Evolutionary conservation across 345 rosid species (phyloP), one percentile per base, ranked within the genome.

Genomic region (Diplotaxis tenuifolia): DNA sequence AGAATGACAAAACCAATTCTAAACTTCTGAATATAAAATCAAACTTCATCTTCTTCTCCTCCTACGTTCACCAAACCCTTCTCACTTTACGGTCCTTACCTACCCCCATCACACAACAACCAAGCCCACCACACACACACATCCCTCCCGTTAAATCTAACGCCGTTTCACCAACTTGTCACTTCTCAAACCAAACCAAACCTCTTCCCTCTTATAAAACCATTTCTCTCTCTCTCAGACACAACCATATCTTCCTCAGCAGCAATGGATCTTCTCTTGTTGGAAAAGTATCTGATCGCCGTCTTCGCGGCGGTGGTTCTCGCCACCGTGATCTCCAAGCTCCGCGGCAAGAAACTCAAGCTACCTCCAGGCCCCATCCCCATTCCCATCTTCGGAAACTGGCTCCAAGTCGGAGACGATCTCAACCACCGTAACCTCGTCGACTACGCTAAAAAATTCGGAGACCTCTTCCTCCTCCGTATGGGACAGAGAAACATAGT

Each of bases 401-500:
- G n/a, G n/a, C n/a, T n/a, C n/a, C n/a, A n/a, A n/a, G n/a, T n/a
- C n/a, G n/a, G n/a, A n/a, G n/a, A n/a, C n/a, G n/a, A n/a, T n/a
- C n/a, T n/a, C n/a, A n/a, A n/a, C n/a, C n/a, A n/a, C n/a, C n/a
- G n/a, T n/a, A 96, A 90, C 55, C 86, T 96, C 71, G 78, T 85
- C 16, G 97, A 92, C 59, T 70, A 86, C 16, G 94, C 99, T 50
- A 87, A 79, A 71, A 90, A 82, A 69, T 89, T 83, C 58, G 87
- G 99, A 15, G 86, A 89, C 11, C 82, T 92, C 20, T 50, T 90
- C 67, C 86, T 88, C 38, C 89, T 88, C 52, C 79, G 96, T 1
- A 87, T 96, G 99, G 99, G 99, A 3, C 89, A 90, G 47, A 70
- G 99, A 1, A 92, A 92, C 74, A 92, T 95, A 9, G 96, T 90